Evolutionary conservation across 163 green algal species (phyloP).

Genomic region (Coccomyxa subellipsoidea): DNA sequence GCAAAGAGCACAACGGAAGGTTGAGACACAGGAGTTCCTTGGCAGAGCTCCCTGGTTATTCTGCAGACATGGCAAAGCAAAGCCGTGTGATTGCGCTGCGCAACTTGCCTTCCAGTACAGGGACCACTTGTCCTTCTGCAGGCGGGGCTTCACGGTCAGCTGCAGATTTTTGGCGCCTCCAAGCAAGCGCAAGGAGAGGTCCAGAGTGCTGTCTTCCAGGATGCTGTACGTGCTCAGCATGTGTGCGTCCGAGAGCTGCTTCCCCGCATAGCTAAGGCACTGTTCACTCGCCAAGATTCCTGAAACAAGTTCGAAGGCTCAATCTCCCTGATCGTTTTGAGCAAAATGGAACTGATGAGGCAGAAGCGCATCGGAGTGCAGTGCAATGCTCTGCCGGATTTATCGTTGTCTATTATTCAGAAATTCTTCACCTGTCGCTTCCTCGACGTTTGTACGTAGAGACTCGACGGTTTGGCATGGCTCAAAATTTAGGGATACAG

Average conservation of each 20-base stretch:
- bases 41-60: no score
- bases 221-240: neutral
- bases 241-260: neutral
- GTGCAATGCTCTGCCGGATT: neutral
- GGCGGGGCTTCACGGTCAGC: constrained; percentile 50
- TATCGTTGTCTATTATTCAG: neutral
- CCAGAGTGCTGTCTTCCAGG: neutral
- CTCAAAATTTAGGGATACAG: neutral
- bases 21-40: no score
- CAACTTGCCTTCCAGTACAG: constrained; percentile 77
- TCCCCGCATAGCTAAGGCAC: neutral
- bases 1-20: no score
- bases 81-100: no score
- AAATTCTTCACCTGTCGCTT: neutral
- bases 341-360: no score
- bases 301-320: no score
- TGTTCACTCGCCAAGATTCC: neutral
- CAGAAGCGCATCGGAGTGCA: neutral
- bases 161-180: constrained; percentile 21
- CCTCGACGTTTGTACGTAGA: neutral
- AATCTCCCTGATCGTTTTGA: no score
- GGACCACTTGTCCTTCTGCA: constrained; percentile 80
- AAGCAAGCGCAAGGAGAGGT: neutral
- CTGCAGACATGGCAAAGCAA: no score
- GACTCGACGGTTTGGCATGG: neutral